Base-by-base conservation (phyloP, 2,329 filamentous ascomycete species). In the Stachybotrys chartarum region DNA sequence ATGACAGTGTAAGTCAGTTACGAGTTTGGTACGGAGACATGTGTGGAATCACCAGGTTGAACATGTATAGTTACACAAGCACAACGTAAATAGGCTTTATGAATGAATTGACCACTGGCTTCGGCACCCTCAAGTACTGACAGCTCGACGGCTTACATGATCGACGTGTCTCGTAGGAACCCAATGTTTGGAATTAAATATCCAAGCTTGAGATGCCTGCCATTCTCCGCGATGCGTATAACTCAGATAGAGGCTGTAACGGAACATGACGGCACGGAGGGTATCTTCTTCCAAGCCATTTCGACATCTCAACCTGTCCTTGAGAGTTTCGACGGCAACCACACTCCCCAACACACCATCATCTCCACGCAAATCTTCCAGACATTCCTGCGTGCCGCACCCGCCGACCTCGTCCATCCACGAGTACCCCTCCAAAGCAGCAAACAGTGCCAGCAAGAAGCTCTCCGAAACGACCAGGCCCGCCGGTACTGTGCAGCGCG, bases 161-260 rank as follows among this genome's bases (percentile, higher is more conserved):
- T 24, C 24, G 24, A 24, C 4, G 24, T 24, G 24, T 24, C 24
- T 24, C 24, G 24, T 24, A 42, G 35, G 35, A 10, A 42, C 35
- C 35, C 35, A 3, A 14, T 42, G 14, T 6, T 42, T 42, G 14
- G 35, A 14, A 42, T 67, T 57, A 49, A 70, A 59, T 6, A 72
- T 65, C 67, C 69, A 70, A 50, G 67, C 54, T 32, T 69, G 66
- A 12, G 66, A 66, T n/a, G 60, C 57, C 32, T 64, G 62, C 7
- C 61, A 60, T 18, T 61, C 57, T 4, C 64, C 62, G 7, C 55
- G 54, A 16, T 63, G 59, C n/a, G 61, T 39, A 39, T 72, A 72
- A 55, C 69, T 72, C 53, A 71, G 54, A 50, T 70, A 71, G 53
- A 72, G 56, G 2, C 69, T 65, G 60, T 70, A 72, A 50, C 69